Evolutionary conservation across 805 yeast species (phyloP), one percentile per base, ranked within the genome.

Genomic region (Yamadazyma tumulicola): DNA sequence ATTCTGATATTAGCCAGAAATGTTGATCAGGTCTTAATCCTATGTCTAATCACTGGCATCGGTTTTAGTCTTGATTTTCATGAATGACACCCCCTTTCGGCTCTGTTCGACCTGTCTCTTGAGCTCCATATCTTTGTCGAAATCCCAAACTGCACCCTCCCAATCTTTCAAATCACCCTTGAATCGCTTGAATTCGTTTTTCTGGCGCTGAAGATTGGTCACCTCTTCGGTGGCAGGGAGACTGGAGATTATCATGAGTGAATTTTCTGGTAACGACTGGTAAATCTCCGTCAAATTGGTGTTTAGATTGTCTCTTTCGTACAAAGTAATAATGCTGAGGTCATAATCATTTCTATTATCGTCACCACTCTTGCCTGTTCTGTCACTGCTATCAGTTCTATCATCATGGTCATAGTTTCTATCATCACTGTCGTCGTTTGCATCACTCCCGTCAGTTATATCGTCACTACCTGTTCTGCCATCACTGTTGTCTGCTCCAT

Each of bases 41-140:
- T n/a, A n/a, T n/a, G n/a, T n/a, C n/a, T n/a, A n/a, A n/a, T n/a
- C n/a, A n/a, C n/a, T n/a, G n/a, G n/a, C n/a, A n/a, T n/a, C n/a
- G n/a, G n/a, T n/a, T n/a, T n/a, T n/a, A n/a, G n/a, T n/a, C n/a
- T 26, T 31, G 10, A 26, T 14, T n/a, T 68, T 61, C 10, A 84
- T 42, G 39, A 83, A 75, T 4, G 77, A 64, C 4, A 81, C 53
- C 3, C 89, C 81, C 27, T 72, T 64, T 45, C 89, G 65, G 0
- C 89, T 93, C 5, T 47, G 48, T 2, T 50, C 54, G 1, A 77
- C 63, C 0, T 77, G 77, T 14, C 51, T 55, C 10, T 59, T 59
- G 25, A 89, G 59, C 29, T 62, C 65, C 13, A 58, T 59, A 18
- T 63, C 71, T 44, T 77, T 75, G 12, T 66, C 64, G 19, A 57